These are phyloP conservation scores for Cryptosporidium muris DNA, from an alignment of 169 alveolate species.

Conservation along the genomic window DNA sequence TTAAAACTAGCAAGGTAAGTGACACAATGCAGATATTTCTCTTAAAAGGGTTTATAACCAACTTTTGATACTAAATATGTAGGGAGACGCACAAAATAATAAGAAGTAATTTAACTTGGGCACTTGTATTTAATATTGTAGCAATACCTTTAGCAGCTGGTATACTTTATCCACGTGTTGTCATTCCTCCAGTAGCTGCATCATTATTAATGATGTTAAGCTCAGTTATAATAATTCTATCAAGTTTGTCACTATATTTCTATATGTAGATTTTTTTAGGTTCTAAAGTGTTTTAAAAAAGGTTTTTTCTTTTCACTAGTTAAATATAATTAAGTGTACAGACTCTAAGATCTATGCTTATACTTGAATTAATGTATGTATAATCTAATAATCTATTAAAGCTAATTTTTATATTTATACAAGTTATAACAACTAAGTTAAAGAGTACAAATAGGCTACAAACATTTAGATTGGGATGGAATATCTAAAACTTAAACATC, in stretches of 20 bases:
- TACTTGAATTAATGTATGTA: too few species aligned
- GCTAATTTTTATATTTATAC: too few species aligned
- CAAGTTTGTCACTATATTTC: conserved; percentile 39
- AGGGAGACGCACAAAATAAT: conserved; percentile 62
- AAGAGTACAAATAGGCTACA: too few species aligned
- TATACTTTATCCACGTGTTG: conserved; percentile 40
- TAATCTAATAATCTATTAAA: too few species aligned
- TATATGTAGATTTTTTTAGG: background rate
- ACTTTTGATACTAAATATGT: background rate
- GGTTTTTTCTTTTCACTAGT: too few species aligned
- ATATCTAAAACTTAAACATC: too few species aligned
- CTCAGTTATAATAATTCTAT: conserved; percentile 40
- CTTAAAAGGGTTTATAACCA: background rate
- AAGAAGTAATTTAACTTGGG: conserved; percentile 59
- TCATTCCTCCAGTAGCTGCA: conserved; percentile 59
- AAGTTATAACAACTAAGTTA: too few species aligned
- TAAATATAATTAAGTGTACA: too few species aligned
- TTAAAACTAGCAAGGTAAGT: conserved; percentile 60
- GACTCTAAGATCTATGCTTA: too few species aligned
- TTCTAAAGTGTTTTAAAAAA: too few species aligned
- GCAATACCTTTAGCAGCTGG: conserved; percentile 69
- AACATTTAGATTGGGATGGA: too few species aligned
- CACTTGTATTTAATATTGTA: conserved; percentile 37
- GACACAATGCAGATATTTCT: background rate
- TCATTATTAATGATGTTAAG: conserved; percentile 49